phyloP scores from a whole-genome alignment of 345 rosid species.

The Lepidium sativum region DNA sequence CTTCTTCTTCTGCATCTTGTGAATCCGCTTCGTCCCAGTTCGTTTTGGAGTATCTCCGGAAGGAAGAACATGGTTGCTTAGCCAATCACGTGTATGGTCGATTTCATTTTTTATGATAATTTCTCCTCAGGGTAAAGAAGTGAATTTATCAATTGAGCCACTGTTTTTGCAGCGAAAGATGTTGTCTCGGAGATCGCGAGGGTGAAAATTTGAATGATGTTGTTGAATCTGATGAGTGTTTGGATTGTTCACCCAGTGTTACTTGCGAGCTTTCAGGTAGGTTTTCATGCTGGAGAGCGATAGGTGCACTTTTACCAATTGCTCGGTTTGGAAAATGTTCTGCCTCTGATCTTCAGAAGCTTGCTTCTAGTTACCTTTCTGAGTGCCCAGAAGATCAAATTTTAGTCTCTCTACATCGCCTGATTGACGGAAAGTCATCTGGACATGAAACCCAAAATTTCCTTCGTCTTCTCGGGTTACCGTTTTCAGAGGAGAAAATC shows the following conservation, averaged over 20 bases:
- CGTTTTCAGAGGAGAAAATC: constrained; percentile 39
- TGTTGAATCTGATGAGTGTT: constrained; percentile 16
- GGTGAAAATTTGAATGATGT: constrained; percentile 12
- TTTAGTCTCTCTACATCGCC: constrained; percentile 44
- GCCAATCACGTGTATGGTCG: constrained; percentile 46
- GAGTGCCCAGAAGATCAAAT: constrained; percentile 61
- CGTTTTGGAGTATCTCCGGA: constrained; percentile 44
- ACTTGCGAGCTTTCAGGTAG: constrained; percentile 32
- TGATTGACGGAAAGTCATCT: constrained; percentile 65
- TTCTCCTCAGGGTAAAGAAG: neutral
- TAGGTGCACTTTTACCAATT: constrained; percentile 53
- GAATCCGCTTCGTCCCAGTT: constrained; percentile 35
- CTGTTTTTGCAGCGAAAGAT: constrained; percentile 35
- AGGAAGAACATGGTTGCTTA: constrained; percentile 40
- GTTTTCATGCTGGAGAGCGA: constrained; percentile 41
- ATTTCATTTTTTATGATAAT: neutral
- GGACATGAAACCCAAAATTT: constrained; percentile 51
- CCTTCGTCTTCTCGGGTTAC: constrained; percentile 55
- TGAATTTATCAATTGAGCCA: neutral
- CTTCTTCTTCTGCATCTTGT: constrained; percentile 23
- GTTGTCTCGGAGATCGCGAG: constrained; percentile 17
- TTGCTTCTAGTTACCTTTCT: constrained; percentile 44
- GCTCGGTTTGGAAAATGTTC: constrained; percentile 44
- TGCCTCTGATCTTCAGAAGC: constrained; percentile 36
- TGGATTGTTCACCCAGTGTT: constrained; percentile 18